phyloP scores from a whole-genome alignment of 331 rosid species.

The Arachis monticola region DNA sequence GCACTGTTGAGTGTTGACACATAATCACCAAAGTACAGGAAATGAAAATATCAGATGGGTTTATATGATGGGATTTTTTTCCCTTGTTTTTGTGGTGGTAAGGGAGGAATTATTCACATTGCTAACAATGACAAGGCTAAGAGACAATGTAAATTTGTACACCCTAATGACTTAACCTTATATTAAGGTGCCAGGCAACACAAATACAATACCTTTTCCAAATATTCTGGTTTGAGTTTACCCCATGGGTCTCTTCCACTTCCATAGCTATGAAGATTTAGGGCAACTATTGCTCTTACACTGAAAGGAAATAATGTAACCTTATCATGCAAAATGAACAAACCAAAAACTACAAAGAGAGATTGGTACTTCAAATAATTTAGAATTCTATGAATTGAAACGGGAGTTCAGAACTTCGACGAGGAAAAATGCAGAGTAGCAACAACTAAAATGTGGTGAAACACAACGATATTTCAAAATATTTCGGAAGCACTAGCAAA shows the following conservation, averaged over 20 bases:
- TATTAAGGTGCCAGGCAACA: conserved; percentile 12
- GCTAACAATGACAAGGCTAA: neutral
- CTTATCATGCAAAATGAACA: conserved; percentile 21
- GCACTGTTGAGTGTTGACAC: neutral
- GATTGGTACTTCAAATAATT: conserved; percentile 9
- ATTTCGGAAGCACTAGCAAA: conserved; percentile 17
- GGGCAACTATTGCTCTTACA: conserved; percentile 88
- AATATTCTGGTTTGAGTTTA: conserved; percentile 73
- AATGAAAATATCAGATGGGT: conserved; percentile 1
- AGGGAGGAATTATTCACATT: neutral
- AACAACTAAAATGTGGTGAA: conserved; percentile 23
- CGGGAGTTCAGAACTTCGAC: conserved; percentile 1
- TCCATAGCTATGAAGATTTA: conserved; percentile 94
- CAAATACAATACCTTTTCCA: conserved; percentile 77
- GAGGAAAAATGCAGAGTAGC: conserved; percentile 29
- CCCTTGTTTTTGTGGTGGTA: no score
- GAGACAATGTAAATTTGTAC: neutral
- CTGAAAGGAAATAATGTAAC: conserved; percentile 54
- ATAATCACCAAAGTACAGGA: neutral
- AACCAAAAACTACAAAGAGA: conserved; percentile 30
- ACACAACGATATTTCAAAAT: conserved; percentile 11
- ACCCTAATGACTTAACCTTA: no score
- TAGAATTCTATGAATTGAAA: conserved; percentile 29
- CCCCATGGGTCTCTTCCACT: conserved; percentile 99
- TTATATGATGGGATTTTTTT: neutral